Percentiles rank a stretch among this genome's conserved stretches.
phyloP scores from a whole-genome alignment of 208 protist species.

The Tritrichomonas musculus region DNA sequence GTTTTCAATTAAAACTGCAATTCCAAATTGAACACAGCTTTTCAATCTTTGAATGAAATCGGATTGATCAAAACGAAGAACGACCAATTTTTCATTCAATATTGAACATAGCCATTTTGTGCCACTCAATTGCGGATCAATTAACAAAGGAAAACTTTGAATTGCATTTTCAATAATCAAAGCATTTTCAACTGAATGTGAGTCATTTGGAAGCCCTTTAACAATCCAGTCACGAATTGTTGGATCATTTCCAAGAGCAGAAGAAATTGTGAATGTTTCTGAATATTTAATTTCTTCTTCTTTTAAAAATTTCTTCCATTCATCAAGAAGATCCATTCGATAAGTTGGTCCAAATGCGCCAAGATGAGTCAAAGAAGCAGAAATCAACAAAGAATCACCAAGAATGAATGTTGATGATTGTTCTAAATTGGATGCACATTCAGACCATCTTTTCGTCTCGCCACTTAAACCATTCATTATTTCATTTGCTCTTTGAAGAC shows the following conservation, averaged over 20 bases:
- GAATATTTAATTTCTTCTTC: conserved; percentile 78
- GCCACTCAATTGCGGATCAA: conserved; percentile 94
- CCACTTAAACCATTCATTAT: conserved; percentile 82
- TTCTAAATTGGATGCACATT: conserved; percentile 58
- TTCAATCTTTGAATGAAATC: conserved; percentile 66
- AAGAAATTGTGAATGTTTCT: conserved; percentile 73
- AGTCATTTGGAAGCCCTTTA: conserved; percentile 86
- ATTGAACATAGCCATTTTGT: conserved; percentile 86
- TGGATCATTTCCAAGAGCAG: conserved; percentile 70
- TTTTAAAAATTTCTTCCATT: conserved; percentile 77
- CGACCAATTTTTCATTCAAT: conserved; percentile 74
- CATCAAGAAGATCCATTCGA: conserved; percentile 72
- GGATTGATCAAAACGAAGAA: conserved; percentile 70
- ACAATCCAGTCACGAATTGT: conserved; percentile 86
- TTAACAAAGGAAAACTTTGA: conserved; percentile 92
- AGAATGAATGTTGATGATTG: conserved; percentile 53
- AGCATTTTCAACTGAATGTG: conserved; percentile 90
- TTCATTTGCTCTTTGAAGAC: conserved; percentile 65
- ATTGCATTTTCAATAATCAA: conserved; percentile 67
- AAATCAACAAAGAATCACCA: conserved; percentile 85
- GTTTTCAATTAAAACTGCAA: conserved; percentile 77
- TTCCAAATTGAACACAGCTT: conserved; percentile 53
- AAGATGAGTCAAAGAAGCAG: conserved; percentile 92
- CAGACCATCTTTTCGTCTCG: conserved; percentile 82
- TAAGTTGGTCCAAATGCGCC: conserved; percentile 88